Base-by-base conservation (phyloP, 352 stramenopile species). In the Globisporangium ultimum region DNA sequence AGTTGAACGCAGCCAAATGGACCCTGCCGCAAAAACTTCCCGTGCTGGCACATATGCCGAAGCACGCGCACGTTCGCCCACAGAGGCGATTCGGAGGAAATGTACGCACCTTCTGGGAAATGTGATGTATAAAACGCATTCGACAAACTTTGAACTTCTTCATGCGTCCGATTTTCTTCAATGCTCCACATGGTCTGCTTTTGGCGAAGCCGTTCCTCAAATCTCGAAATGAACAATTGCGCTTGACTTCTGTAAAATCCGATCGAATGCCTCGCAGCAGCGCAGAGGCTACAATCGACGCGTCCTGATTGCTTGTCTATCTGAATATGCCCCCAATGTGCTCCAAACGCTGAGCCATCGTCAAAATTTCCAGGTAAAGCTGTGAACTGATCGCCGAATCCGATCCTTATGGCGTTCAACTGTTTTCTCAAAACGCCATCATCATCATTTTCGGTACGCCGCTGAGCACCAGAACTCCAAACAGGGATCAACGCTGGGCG, bases 31-130 rank as follows among this genome's bases (percentile, higher is more conserved):
- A 57, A 57, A 42, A 72, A 58, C 50, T 53, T 65, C 28, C 61
- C 50, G 49, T 68, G 53, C 18, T 61, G 52, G 48, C 53, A 65
- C 18, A 72, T 60, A 49, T 72, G 65, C 48, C 48, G 60, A 13
- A 68, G 49, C 18, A 68, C 55, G 53, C 36, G 55, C 12, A 42
- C 38, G 38, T 66, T 55, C 15, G 60, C 36, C 65, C 65, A 72
- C 42, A 48, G 24, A 17, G 46, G 43, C 20, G 56, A 63, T 47
- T 72, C 57, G 0, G 52, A 48, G 12, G 61, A 53, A 48, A 72
- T 63, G 57, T 72, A 72, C 53, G 22, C 55, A 18, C 8, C 32
- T 12, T 32, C 10, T 6, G 53, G 53, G 10, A 59, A 59, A 21
- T 59, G 17, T 18, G 43, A 20, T 18, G n/a, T n/a, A 2, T n/a